Conservation (phyloP, 164 flowering plant genomes). For the Piper betle region DNA sequence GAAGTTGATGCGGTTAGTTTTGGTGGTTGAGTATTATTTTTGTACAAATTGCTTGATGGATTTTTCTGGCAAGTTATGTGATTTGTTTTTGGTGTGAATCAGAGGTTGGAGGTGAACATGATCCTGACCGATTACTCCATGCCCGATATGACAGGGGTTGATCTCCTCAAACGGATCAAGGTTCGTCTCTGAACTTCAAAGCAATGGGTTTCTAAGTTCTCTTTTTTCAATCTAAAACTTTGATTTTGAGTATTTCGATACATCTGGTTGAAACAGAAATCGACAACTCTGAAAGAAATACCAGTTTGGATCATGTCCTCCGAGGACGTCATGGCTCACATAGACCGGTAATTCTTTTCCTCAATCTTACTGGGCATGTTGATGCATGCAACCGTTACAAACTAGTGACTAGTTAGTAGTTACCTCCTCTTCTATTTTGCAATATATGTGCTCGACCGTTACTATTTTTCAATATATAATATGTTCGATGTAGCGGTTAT, state of each 20-base stretch:
- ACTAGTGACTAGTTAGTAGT: neutral
- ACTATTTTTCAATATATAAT: too few relatives aligned
- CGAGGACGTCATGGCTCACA: constrained; percentile 58
- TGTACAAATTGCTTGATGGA: neutral
- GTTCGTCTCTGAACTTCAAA: constrained; percentile 13
- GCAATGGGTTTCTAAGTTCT: neutral
- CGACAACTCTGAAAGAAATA: constrained; percentile 47
- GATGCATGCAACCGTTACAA: neutral
- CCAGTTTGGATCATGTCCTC: constrained; percentile 86
- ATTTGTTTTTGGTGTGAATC: neutral
- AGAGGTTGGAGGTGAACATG: constrained; percentile 69
- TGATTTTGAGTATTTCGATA: too few relatives aligned
- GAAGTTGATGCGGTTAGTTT: neutral
- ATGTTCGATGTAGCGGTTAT: too few relatives aligned
- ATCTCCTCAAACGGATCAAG: constrained; percentile 84
- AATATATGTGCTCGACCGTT: too few relatives aligned
- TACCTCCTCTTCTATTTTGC: neutral
- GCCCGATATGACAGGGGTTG: constrained; percentile 98
- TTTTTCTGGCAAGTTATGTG: neutral
- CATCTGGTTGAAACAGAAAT: constrained; percentile 32
- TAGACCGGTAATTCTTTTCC: constrained; percentile 42
- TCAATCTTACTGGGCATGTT: neutral
- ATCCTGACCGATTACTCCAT: constrained; percentile 89
- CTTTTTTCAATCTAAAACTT: neutral
- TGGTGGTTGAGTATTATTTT: neutral